A percentile compares a stretch with the other conserved stretches of the same genome.
phyloP scores from a whole-genome alignment of 1,139 yeast genomes.

The Candida labiduridarum region DNA sequence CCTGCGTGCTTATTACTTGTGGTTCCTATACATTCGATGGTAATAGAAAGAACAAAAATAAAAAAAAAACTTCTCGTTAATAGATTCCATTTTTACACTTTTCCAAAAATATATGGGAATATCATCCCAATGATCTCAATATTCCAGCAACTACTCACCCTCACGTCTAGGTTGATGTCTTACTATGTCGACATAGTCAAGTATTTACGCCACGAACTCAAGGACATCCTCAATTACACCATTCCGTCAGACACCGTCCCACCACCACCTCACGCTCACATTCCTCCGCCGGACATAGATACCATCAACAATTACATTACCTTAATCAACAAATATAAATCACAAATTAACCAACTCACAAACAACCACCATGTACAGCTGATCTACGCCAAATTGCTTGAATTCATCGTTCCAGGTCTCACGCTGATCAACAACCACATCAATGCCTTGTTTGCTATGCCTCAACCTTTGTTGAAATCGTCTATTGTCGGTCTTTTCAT shows the following conservation, averaged over 20 bases:
- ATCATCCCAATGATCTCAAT: slow-evolving; percentile 1
- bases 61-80: slow-evolving; percentile 3
- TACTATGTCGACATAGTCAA: neutral
- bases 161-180: neutral
- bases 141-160: neutral
- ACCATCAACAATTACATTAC: neutral
- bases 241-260: neutral
- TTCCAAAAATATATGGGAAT: neutral
- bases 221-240: neutral
- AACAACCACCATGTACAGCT: neutral
- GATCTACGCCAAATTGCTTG: neutral
- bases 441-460: neutral
- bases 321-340: neutral
- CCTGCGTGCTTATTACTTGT: too few species aligned
- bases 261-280: too few species aligned
- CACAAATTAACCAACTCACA: neutral
- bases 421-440: neutral
- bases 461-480: neutral
- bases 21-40: too few species aligned
- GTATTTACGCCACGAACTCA: neutral
- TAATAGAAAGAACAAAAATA: neutral
- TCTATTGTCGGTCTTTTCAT: slow-evolving; percentile 2
- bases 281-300: neutral
- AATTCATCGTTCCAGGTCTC: neutral
- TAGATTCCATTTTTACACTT: slow-evolving; percentile 1